Evolutionary conservation across 768 basidiomycete genomes (phyloP), one percentile per base, ranked within the genome.

Genomic region (Boletus patriciae): DNA sequence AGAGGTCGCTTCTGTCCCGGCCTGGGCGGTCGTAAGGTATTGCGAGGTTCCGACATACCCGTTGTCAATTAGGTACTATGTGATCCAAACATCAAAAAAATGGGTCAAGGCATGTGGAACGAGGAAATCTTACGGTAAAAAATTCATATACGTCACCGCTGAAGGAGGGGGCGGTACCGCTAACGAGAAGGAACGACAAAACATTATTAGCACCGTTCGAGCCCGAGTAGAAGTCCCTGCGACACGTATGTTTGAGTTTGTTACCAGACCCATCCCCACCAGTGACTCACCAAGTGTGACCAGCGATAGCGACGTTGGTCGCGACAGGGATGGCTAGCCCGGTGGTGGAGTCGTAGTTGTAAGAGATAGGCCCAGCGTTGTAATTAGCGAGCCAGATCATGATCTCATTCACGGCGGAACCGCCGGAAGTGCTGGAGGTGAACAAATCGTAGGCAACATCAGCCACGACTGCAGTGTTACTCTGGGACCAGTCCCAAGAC

Each of bases 341-440:
- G 1, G 23, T 40, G 19, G 29, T 1, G 25, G 25, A 25, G 45
- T 46, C 7, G 23, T 54, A 54, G 4, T 46, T 6, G 45, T 29
- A 46, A 46, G 52, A 54, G 18, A 46, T 2, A 23, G 52, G 52
- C 8, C 19, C 19, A 29, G 37, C 38, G 45, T 46, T 46, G 15
- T 21, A 46, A 66, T 82, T 84, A 1, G 80, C 84, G 25, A 86
- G 78, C 85, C 85, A 87, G 55, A 87, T 73, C 84, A 86, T 86
- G 61, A 86, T 78, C 56, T 78, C 77, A 59, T 74, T 69, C 36
- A 62, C 65, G 47, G 77, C 76, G 36, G 76, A 71, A 38, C 84
- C 84, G 6, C 80, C 80, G 33, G 80, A 36, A 10, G 75, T 71
- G 59, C 64, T 65, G 6, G 85, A 80, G 0, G 85, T 86, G 75